A percentile compares a stretch with the other conserved stretches of the same genome.
Conservation (phyloP, 2,329 filamentous ascomycete genomes). For the Trichocomaceae sp. region DNA sequence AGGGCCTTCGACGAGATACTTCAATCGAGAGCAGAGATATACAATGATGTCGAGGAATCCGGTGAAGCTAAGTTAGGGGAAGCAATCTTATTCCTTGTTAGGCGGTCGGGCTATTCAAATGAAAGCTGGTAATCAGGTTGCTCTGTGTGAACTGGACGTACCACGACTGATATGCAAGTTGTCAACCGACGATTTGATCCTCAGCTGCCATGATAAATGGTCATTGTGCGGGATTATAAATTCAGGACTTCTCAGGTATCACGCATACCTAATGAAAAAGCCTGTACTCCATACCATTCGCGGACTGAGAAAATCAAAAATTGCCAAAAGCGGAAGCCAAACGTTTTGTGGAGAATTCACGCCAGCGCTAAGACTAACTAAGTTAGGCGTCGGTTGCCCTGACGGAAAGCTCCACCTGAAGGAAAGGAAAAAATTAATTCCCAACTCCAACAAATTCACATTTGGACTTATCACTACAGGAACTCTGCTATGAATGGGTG, state of each 20-base stretch:
- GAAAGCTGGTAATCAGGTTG: background rate
- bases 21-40: background rate
- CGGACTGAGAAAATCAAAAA: no score
- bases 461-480: background rate
- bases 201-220: no score
- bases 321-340: no score
- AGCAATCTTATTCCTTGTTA: background rate
- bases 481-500: background rate
- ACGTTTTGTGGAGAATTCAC: background rate
- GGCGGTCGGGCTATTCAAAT: background rate
- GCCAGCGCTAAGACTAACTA: background rate
- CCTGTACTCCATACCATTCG: no score
- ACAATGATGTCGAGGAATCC: background rate
- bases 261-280: no score
- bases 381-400: background rate
- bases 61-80: background rate
- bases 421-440: slow-evolving; percentile 1
- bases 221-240: no score
- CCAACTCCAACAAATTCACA: background rate
- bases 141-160: no score
- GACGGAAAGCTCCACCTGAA: background rate
- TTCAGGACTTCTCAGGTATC: no score
- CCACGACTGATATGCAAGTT: no score
- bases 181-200: no score
- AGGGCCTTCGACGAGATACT: background rate